Base-by-base conservation (phyloP, 2,329 filamentous ascomycete genomes). In the Leptographium radiaticola region DNA sequence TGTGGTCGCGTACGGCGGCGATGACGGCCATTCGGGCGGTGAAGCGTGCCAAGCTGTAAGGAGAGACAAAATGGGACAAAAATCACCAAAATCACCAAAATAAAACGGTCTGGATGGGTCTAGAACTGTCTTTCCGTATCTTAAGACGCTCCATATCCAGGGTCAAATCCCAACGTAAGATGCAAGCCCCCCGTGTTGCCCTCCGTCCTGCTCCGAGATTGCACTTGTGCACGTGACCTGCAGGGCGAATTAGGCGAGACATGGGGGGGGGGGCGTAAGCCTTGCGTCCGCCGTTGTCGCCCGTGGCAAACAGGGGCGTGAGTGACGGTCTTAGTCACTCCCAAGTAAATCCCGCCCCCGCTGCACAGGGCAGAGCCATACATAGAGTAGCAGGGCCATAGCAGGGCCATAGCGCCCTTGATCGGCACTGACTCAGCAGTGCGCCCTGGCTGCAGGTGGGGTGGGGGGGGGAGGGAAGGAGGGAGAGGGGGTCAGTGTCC, bases 1-100 rank as follows among this genome's bases (percentile, higher is more conserved):
- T 84, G 3, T 64, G 72, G 55, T 59, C 60, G 55, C 68, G 76
- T 58, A 69, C 71, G 34, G 77, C 81, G 2, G 53, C 58, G 4
- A n/a, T 56, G 48, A 20, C 39, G 16, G 25, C 30, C 10, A 18
- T 51, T 15, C 38, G 49, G 30, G 38, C 25, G 30, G 44, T 25
- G 30, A 18, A 46, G 44, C 25, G 5, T 3, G 3, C 25, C 25
- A 25, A 25, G 2, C 25, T 25, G 25, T 25, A 5, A 25, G 25
- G 25, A 3, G 25, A 25, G 25, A 25, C n/a, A n/a, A n/a, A n/a
- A n/a, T n/a, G n/a, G n/a, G n/a, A n/a, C n/a, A n/a, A n/a, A n/a
- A n/a, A n/a, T n/a, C n/a, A n/a, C n/a, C n/a, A n/a, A n/a, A n/a
- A n/a, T n/a, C n/a, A n/a, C n/a, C n/a, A n/a, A n/a, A n/a, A n/a